phyloP scores from a whole-genome alignment of 345 rosid species.

The Arabidopsis thaliana region DNA sequence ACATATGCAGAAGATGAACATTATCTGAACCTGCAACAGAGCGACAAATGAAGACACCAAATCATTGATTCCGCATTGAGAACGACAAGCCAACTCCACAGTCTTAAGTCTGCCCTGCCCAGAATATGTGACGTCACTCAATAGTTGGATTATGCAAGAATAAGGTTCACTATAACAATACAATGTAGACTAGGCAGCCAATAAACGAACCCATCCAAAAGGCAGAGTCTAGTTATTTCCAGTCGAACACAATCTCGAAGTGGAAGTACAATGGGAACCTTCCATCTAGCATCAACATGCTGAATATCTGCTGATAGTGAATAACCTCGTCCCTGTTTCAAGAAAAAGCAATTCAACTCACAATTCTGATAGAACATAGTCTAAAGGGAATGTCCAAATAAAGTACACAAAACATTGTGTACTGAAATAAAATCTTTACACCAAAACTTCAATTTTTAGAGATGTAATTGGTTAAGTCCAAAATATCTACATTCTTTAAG shows the following conservation, averaged over 20 bases:
- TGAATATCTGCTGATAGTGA: conserved; percentile 96
- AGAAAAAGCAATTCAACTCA: not conserved
- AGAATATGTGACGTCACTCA: conserved; percentile 49
- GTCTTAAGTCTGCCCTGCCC: conserved; percentile 91
- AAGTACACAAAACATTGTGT: not conserved
- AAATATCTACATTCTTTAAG: not conserved
- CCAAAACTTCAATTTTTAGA: not conserved
- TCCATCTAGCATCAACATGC: conserved; percentile 87
- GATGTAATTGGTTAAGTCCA: not conserved
- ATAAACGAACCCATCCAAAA: conserved; percentile 69
- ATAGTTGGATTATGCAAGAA: conserved; percentile 5
- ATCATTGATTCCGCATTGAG: conserved; percentile 69
- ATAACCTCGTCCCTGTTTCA: conserved; percentile 85
- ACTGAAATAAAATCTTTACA: not conserved
- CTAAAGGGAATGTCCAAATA: not conserved
- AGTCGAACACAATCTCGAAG: conserved; percentile 81
- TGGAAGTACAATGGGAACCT: conserved; percentile 77
- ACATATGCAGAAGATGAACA: not conserved
- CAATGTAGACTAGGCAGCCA: not conserved
- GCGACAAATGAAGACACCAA: conserved; percentile 84
- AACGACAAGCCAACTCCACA: conserved; percentile 49
- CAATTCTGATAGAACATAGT: not conserved
- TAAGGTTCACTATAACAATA: not conserved
- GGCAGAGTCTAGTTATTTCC: conserved; percentile 73
- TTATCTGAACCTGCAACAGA: conserved; percentile 66